Evolutionary conservation across 768 basidiomycete genomes (phyloP).

Genomic region (Leccinum boreale): DNA sequence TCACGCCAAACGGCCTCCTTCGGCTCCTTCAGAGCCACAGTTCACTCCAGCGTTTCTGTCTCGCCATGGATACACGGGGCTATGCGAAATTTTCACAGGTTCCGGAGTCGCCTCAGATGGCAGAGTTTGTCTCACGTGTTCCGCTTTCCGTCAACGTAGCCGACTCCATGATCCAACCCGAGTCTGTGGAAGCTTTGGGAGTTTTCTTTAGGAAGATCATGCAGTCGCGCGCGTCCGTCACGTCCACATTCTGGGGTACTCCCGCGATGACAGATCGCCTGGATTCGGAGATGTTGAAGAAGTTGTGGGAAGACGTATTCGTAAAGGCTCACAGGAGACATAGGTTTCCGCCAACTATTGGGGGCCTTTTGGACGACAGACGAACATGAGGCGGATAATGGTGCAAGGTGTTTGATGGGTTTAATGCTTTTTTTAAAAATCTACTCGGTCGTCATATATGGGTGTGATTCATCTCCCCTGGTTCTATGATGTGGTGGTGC

Average conservation of each 20-base stretch:
- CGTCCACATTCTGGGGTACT: conserved; percentile 9
- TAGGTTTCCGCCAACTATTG: not conserved
- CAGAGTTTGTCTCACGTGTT: not conserved
- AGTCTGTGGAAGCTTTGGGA: conserved; percentile 14
- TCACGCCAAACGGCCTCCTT: conserved; percentile 19
- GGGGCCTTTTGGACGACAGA: not conserved
- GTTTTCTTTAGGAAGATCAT: conserved; percentile 16
- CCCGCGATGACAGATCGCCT: conserved; percentile 6
- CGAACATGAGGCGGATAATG: not conserved
- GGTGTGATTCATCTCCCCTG: not conserved
- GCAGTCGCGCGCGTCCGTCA: not conserved
- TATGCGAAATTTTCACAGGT: not conserved
- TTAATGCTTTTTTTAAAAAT: not conserved
- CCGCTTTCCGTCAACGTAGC: conserved; percentile 15
- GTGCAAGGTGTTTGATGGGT: not conserved
- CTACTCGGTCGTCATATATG: not conserved
- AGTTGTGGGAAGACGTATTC: conserved; percentile 20
- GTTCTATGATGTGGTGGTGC: not conserved
- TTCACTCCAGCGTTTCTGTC: conserved; percentile 1
- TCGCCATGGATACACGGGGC: conserved; percentile 15
- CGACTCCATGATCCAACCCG: conserved; percentile 16
- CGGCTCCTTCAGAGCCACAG: conserved; percentile 9
- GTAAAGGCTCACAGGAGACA: conserved; percentile 10
- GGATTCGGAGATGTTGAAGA: conserved; percentile 13
- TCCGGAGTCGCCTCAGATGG: not conserved